A percentile compares a stretch with the other conserved stretches of the same genome.
phyloP scores from a whole-genome alignment of 2,329 filamentous ascomycete genomes.

The Colletotrichum musae region DNA sequence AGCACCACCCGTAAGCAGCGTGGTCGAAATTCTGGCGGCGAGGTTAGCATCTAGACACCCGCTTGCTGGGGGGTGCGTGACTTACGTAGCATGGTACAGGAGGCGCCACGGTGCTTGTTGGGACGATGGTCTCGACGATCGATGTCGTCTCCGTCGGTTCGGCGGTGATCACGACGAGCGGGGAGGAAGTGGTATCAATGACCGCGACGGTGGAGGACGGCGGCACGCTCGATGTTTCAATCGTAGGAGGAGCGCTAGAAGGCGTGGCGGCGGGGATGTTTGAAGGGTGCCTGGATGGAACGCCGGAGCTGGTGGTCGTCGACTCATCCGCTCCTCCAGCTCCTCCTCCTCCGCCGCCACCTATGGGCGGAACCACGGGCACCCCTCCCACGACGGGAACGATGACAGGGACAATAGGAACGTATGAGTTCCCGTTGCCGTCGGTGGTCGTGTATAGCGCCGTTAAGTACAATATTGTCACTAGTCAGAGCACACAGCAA shows the following conservation, averaged over 20 bases:
- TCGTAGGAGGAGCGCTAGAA: not conserved
- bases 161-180: not conserved
- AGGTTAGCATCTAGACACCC: not conserved
- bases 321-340: constrained; percentile 12
- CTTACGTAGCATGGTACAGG: constrained; percentile 28
- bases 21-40: not conserved
- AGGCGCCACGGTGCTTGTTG: constrained; percentile 6
- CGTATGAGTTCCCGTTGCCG: constrained; percentile 11
- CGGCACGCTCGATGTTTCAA: not conserved
- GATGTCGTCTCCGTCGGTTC: constrained; percentile 2
- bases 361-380: not conserved
- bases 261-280: not conserved
- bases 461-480: constrained; percentile 5
- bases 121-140: constrained; percentile 4
- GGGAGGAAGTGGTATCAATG: constrained; percentile 2
- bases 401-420: constrained; percentile 9
- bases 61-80: accelerated
- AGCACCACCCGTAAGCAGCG: constrained; percentile 26
- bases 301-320: constrained; percentile 3
- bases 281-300: not conserved
- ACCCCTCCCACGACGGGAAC: constrained; percentile 9
- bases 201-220: not conserved
- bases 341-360: constrained; percentile 12
- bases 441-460: constrained; percentile 11
- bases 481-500: too few relatives aligned